Base-by-base conservation (phyloP, 2,329 filamentous ascomycete genomes). In the Ophiosphaerella korrae region DNA sequence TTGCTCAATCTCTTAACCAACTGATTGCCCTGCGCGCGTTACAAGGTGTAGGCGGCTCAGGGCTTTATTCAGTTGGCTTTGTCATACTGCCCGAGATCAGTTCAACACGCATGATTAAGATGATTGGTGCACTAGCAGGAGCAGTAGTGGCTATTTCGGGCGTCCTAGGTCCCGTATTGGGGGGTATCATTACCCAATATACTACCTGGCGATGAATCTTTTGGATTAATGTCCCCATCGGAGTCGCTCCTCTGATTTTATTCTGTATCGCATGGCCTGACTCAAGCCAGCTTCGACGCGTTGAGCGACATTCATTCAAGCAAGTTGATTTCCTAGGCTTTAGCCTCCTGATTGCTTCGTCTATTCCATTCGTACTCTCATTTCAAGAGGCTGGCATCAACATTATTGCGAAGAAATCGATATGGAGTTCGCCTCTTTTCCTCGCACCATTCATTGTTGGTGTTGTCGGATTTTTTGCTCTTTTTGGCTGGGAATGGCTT, bases 321-420 rank as follows among this genome's bases (percentile, higher is more conserved):
- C 51, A 53, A 29, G 7, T 53, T n/a, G 51, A 53, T 23, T 76
- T 80, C 45, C 36, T 81, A 3, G 83, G 83, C 9, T 81, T 80
- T n/a, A 72, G 86, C 18, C 69, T 84, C 11, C 13, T 53, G 24
- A 75, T 86, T 7, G 72, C 78, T 3, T 78, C 81, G 1, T 78
- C 82, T 0, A 78, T 83, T 0, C 74, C 85, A 2, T 74, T 85
- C 4, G 80, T 85, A 0, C 85, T 84, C 57, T 74, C 83, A 1
- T 84, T 86, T 48, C 82, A 86, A 58, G 79, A 79, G 54, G 77
- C 77, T 3, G 78, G 78, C 1, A 64, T 68, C 0, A 55, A 70
- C 2, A 50, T 54, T 1, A 45, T 48, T n/a, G 37, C 39, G 18
- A 23, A 50, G 12, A 39, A 40, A 24, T 13, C 44, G 16, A 35